Evolutionary conservation across 2,329 filamentous ascomycete species (phyloP).

Genomic region (Aureobasidium musti): DNA sequence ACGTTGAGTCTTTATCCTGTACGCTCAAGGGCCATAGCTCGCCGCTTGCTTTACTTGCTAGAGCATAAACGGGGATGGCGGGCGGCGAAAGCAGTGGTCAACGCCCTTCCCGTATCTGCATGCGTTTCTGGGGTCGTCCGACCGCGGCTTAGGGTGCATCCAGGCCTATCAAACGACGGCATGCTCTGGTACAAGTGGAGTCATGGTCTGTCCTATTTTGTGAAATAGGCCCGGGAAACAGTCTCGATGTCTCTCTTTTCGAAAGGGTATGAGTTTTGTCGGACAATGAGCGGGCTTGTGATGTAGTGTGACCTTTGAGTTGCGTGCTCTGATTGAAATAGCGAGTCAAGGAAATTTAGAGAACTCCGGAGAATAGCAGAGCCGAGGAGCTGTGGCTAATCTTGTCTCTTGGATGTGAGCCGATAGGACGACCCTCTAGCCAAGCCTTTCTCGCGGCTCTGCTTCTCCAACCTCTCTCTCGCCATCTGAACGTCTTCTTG

Average conservation of each 20-base stretch:
- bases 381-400: conserved; percentile 13
- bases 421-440: neutral
- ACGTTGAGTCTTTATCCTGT: conserved; percentile 29
- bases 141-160: conserved; percentile 18
- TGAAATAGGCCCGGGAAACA: conserved; percentile 10
- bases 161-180: conserved; percentile 19
- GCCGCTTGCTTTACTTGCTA: conserved; percentile 23
- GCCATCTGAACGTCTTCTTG: neutral
- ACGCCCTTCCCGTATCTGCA: conserved; percentile 25
- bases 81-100: conserved; percentile 25
- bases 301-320: neutral
- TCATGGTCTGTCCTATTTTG: neutral
- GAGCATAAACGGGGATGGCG: conserved; percentile 27
- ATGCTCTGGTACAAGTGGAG: conserved; percentile 15
- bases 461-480: conserved; percentile 10
- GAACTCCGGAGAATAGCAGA: conserved; percentile 12
- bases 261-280: neutral
- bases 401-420: conserved; percentile 8
- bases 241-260: conserved; percentile 4
- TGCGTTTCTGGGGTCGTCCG: conserved; percentile 24
- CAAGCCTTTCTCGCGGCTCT: conserved; percentile 24
- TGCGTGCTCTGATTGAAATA: neutral
- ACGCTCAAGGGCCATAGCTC: conserved; percentile 27
- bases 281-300: neutral
- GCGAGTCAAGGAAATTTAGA: conserved; percentile 27